Evolutionary conservation across 1,139 yeast genomes (phyloP).

Genomic region (Pichia inconspicua): DNA sequence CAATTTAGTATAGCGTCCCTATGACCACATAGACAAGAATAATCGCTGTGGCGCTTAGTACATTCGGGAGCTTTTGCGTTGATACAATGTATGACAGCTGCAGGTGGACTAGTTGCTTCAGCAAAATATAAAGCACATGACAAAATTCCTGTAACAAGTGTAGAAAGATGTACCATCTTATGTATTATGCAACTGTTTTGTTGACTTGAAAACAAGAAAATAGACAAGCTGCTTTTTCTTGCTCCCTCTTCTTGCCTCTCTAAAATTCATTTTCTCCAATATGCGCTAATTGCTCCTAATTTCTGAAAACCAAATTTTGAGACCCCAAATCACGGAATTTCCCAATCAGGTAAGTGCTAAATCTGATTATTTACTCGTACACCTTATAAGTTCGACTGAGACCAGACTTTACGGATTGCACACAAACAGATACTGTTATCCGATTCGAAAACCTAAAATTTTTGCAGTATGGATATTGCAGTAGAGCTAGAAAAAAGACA

Average conservation of each 20-base stretch:
- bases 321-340: too few relatives aligned
- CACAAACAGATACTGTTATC: too few relatives aligned
- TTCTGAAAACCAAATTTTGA: too few relatives aligned
- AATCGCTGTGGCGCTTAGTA: slow-evolving; percentile 31
- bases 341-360: background rate
- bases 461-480: background rate
- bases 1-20: slow-evolving; percentile 36
- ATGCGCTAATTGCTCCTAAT: too few relatives aligned
- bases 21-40: slow-evolving; percentile 24
- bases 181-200: too few relatives aligned
- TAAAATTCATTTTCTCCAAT: too few relatives aligned
- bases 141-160: too few relatives aligned
- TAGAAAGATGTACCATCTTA: background rate
- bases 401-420: background rate
- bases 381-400: too few relatives aligned
- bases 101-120: slow-evolving; percentile 42
- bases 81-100: slow-evolving; percentile 34
- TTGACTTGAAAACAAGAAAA: too few relatives aligned
- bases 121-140: background rate
- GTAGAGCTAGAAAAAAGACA: slow-evolving; percentile 20
- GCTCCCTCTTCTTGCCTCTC: too few relatives aligned
- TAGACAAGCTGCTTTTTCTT: too few relatives aligned
- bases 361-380: background rate
- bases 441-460: background rate
- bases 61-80: slow-evolving; percentile 34